Conservation (phyloP, 495 filamentous ascomycete genomes). For the Friedmanniomyces simplex region DNA sequence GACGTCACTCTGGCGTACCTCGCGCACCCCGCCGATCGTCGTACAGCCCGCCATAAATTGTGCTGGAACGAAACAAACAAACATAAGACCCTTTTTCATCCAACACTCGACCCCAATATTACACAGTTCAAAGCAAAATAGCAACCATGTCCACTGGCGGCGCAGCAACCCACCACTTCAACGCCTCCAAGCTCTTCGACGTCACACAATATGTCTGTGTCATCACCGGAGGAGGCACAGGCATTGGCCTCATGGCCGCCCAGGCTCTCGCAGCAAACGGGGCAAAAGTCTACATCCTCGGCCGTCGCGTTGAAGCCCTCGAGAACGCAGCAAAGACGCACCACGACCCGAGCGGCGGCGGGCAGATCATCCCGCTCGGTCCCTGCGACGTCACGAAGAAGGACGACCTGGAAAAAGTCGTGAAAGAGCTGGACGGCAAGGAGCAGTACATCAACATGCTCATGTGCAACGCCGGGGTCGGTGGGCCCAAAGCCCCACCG, state of each 20-base stretch:
- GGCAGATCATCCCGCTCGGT: conserved; percentile 33
- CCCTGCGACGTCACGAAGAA: conserved; percentile 38
- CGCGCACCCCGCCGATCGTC: neutral
- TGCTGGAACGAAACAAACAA: no score
- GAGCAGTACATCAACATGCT: conserved; percentile 32
- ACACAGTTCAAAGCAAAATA: neutral
- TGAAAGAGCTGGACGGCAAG: conserved; percentile 27
- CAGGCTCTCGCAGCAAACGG: conserved; percentile 37
- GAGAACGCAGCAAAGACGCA: conserved; percentile 32
- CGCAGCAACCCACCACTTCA: conserved; percentile 32
- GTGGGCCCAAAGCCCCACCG: conserved; percentile 31
- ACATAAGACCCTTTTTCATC: no score
- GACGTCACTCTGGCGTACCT: neutral
- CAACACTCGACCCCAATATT: neutral
- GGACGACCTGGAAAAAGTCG: conserved; percentile 28
- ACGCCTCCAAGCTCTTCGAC: conserved; percentile 47
- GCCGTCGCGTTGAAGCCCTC: conserved; percentile 31
- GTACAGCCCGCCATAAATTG: no score
- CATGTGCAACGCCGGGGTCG: conserved; percentile 31
- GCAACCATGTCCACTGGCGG: neutral
- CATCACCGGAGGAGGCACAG: conserved; percentile 38
- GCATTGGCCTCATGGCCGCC: conserved; percentile 37
- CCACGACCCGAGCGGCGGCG: conserved; percentile 28
- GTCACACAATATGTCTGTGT: conserved; percentile 53
- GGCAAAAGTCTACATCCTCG: conserved; percentile 35